A percentile compares a stretch with the other conserved stretches of the same genome.
phyloP scores from a whole-genome alignment of 345 rosid species.

The Acer saccharum region DNA sequence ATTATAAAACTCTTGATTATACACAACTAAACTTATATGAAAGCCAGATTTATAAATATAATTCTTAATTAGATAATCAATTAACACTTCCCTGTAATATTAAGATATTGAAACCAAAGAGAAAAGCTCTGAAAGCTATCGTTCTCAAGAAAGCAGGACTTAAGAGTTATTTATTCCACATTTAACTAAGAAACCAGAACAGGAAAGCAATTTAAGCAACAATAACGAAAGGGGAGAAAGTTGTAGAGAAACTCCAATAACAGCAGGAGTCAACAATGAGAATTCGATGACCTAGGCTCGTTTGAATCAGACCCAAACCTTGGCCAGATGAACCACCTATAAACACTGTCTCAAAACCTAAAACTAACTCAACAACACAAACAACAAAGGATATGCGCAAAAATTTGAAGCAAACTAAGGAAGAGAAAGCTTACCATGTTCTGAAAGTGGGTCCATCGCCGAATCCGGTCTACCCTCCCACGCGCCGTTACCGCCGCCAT shows the following conservation, averaged over 20 bases:
- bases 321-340: too few relatives aligned
- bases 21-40: not conserved
- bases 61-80: not conserved
- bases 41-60: not conserved
- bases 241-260: conserved; percentile 1
- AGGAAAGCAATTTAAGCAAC: conserved; percentile 10
- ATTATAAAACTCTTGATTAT: not conserved
- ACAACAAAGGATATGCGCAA: too few relatives aligned
- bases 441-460: too few relatives aligned
- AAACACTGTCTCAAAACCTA: too few relatives aligned
- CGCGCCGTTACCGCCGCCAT: too few relatives aligned
- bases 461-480: too few relatives aligned
- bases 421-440: too few relatives aligned
- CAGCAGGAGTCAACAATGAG: conserved; percentile 7
- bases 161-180: not conserved
- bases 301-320: too few relatives aligned
- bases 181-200: conserved; percentile 4
- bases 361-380: too few relatives aligned
- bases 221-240: conserved; percentile 9
- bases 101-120: not conserved
- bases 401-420: too few relatives aligned
- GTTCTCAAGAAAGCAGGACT: not conserved
- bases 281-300: too few relatives aligned
- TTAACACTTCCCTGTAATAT: not conserved
- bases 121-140: not conserved